Base-by-base conservation (phyloP, 2,329 filamentous ascomycete genomes). In the Ceratocystiopsis brevicomis region DNA sequence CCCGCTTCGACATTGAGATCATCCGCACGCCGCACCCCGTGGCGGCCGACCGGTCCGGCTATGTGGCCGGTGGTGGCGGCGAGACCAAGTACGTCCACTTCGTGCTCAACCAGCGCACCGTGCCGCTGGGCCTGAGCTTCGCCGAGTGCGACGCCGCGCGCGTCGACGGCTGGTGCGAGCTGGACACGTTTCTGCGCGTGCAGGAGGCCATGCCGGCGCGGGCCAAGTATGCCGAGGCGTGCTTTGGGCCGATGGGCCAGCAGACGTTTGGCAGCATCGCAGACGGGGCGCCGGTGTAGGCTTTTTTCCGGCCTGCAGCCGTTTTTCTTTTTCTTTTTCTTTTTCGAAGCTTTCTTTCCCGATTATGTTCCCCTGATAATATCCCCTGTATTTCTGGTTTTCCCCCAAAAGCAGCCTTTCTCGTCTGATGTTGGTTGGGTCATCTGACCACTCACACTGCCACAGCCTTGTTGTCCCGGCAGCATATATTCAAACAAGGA, bases 81-180 rank as follows among this genome's bases (percentile, higher is more conserved):
- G 64, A 73, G 52, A 84, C 78, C 0, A 72, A 63, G 43, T 86
- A 86, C 56, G 65, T 86, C 6, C 80, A 84, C 56, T 81, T 86
- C 52, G 59, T 84, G 3, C 65, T 84, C 38, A 84, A 84, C 56
- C 79, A 84, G 59, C 66, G 81, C 30, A 86, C 80, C 0, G 53
- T 86, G 1, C 81, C 81, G 1, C 61, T 86, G 1, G 76, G 79
- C 8, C 58, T 58, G 46, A 83, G 76, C 53, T 76, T 82, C 47
- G 58, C 69, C 1, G 70, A 75, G 46, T 86, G 81, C 51, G 78
- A 71, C 36, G 59, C 51, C 1, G 54, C 66, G 12, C 61, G 81
- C 5, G 69, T 76, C 38, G 81, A 86, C 56, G 81, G 81, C 1
- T 86, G 81, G 80, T 86, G 81, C 54, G 79, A 85, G 54, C 56